phyloP scores from a whole-genome alignment of 177 flowering plant genomes.

The Vitis hybrid region DNA sequence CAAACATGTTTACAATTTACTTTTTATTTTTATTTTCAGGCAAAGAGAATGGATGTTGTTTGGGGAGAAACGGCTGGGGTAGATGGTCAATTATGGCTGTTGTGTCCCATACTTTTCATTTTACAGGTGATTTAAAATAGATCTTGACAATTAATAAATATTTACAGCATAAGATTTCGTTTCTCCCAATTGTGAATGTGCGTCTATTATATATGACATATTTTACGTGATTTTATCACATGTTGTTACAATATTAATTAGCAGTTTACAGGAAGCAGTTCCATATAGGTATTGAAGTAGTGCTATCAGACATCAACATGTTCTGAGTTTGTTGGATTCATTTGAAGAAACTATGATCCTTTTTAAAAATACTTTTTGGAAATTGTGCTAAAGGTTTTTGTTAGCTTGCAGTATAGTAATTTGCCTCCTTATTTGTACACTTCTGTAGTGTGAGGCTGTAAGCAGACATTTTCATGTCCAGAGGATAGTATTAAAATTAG shows the following conservation, averaged over 20 bases:
- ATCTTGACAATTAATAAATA: not conserved
- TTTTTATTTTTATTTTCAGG: conserved; percentile 44
- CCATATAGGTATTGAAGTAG: not conserved
- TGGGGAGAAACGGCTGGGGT: conserved; percentile 99
- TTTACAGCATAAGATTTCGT: not conserved
- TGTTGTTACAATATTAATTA: not conserved
- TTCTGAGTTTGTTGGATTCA: too few species aligned
- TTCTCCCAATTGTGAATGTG: too few species aligned
- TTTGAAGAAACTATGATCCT: not conserved
- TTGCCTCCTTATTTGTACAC: too few species aligned
- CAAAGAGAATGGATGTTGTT: conserved; percentile 97
- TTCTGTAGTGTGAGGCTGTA: too few species aligned
- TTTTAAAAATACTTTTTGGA: not conserved
- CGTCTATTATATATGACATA: not conserved
- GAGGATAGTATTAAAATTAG: too few species aligned
- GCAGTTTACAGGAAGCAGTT: not conserved
- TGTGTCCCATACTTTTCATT: conserved; percentile 80
- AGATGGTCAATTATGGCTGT: conserved; percentile 80
- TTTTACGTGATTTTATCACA: not conserved
- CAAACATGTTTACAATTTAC: not conserved
- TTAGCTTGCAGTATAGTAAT: not conserved
- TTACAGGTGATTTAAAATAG: conserved; percentile 64
- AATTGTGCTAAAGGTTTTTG: not conserved
- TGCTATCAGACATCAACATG: not conserved
- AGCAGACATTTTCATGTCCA: too few species aligned